Base-by-base conservation (phyloP, 192 early-diverging fungal species). In the Coemansia sp. region DNA sequence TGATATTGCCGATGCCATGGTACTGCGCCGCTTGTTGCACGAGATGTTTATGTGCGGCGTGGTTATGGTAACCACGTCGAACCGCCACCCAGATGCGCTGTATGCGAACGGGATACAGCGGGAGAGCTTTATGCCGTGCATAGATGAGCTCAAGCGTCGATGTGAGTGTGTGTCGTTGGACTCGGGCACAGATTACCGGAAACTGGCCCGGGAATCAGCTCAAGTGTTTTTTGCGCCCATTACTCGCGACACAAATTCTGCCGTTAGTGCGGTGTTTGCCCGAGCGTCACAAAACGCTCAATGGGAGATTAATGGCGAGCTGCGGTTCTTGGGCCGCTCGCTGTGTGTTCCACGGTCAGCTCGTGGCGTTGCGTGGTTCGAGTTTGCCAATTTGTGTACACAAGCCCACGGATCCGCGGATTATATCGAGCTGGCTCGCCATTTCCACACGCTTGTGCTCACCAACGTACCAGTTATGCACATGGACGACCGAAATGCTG, bases 61-160 rank as follows among this genome's bases (percentile, higher is more conserved):
- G 1, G 90, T 98, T 1, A 69, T 96, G 17, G 90, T 98, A 3
- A 92, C 93, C 11, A 98, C 95, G 0, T 94, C 92, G 6, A 98
- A 98, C 72, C 81, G 97, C 24, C 95, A 89, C 50, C 97, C 95
- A 0, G 86, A 92, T 43, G 93, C 90, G 53, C 80, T 98, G 63
- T 98, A 98, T 81, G 89, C 92, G 81, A 97, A 97, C 70, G 97
- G 97, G 11, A 93, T 98, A 47, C 97, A 98, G 70, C 83, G 97
- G 49, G 77, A 87, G 62, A 91, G 89, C 70, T 98, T 98, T 66
- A 37, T 98, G 56, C 97, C 97, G 0, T 90, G 91, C 58, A 98
- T 98, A 35, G 88, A 88, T 5, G 70, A 96, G 49, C 65, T 98
- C 51, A 93, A 96, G 68, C 69, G 89, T 41, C 73, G 84, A 12